Base-by-base conservation (phyloP, 257 asterid genomes). In the Galeopsis tetrahit region DNA sequence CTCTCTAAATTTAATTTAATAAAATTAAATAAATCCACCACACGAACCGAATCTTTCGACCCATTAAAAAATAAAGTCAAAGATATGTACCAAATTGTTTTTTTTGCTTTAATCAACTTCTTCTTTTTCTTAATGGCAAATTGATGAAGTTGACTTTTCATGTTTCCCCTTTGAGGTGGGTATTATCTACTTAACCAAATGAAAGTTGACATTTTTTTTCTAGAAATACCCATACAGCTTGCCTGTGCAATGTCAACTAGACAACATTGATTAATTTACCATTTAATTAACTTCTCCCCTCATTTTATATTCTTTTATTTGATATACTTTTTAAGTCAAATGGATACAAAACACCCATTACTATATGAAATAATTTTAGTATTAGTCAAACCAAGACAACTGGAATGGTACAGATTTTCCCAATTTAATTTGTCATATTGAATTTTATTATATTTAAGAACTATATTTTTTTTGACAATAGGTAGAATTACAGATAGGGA, bases 21-120 rank as follows among this genome's bases (percentile, higher is more conserved):
- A 60, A 17, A 66, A 71, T 10, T 49, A 10, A 71, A 59, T 61
- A 51, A 43, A 78, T 68, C 75, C 75, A 72, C 68, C n/a, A 33
- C 48, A 59, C 71, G 44, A 15, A 70, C 51, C 9, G 57, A 17
- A 72, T 72, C 71, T 78, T 61, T 21, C 7, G 21, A 68, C 17
- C 63, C 63, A 62, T 63, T 78, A 42, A 52, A 72, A 67, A 43
- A 8, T 13, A 68, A 68, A 68, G 75, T 73, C 79, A 78, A 67
- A 61, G 60, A 8, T 73, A 52, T 5, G 28, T 78, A 76, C 59
- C 82, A 68, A 53, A 71, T 78, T 78, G 40, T 39, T 65, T 11
- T 11, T 8, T 36, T 65, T 73, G 48, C 66, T 32, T 40, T 34
- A 11, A 9, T 32, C 49, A 55, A 6, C 35, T 17, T 55, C 13